Percentiles rank a stretch among this genome's conserved stretches.
Conservation (phyloP, 208 protist species). For the Trypanosoma cruzi region DNA sequence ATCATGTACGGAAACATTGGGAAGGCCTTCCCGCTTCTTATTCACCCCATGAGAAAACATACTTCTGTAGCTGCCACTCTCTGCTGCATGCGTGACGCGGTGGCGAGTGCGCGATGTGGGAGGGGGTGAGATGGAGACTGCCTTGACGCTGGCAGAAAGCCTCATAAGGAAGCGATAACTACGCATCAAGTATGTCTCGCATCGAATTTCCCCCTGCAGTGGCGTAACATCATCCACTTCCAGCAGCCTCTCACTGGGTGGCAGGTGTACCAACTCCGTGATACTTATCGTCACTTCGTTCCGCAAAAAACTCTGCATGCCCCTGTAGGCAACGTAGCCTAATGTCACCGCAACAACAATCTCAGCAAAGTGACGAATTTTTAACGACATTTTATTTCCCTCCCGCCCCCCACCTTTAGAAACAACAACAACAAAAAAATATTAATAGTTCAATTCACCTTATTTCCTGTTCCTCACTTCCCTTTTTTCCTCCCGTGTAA, state of each 20-base stretch:
- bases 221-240: slow-evolving; percentile 17
- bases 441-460: background rate
- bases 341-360: slow-evolving; percentile 27
- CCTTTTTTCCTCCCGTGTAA: background rate
- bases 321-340: slow-evolving; percentile 48
- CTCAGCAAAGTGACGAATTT: slow-evolving; percentile 20
- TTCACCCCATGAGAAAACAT: background rate
- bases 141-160: slow-evolving; percentile 50
- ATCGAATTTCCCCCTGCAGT: slow-evolving; percentile 62
- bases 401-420: background rate
- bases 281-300: slow-evolving; percentile 78
- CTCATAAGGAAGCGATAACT: slow-evolving; percentile 82
- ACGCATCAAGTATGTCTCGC: slow-evolving; percentile 73
- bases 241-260: slow-evolving; percentile 22
- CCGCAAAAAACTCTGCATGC: slow-evolving; percentile 48
- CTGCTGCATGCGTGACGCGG: slow-evolving; percentile 24
- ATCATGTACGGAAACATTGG: slow-evolving; percentile 33
- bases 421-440: slow-evolving; percentile 1
- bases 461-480: background rate
- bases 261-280: slow-evolving; percentile 77
- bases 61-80: slow-evolving; percentile 18
- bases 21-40: slow-evolving; percentile 21
- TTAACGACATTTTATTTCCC: slow-evolving; percentile 14
- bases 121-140: slow-evolving; percentile 2
- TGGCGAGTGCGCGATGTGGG: slow-evolving; percentile 16